Base-by-base conservation (phyloP, 148 eudicot genomes). In the Dianthus caryophyllus region DNA sequence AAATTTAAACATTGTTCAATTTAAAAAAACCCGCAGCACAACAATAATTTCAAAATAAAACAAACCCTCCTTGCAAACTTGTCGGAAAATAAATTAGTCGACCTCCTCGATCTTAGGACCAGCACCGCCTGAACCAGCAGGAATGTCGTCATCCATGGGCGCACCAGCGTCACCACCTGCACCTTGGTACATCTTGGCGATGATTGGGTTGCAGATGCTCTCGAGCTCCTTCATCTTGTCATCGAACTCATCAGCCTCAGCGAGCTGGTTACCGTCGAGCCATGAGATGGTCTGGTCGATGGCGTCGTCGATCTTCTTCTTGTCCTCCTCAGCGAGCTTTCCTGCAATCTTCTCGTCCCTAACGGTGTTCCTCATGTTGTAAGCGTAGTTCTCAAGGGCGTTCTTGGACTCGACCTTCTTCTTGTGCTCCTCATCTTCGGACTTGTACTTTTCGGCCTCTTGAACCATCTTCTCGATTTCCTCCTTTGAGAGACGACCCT, bases 51-150 rank as follows among this genome's bases (percentile, higher is more conserved):
- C 26, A 39, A 4, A 53, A 21, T 0, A 0, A 20, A 21, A 43
- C 2, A 63, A 61, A 26, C 29, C 44, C 10, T 8, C 38, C 9
- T 47, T 9, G 26, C 48, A 61, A n/a, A 39, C 4, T 21, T 48
- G 33, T 59, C 25, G 39, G 26, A 24, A 0, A 26, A 53, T 8
- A 39, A 6, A 51, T 75, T 75, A 75, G 43, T 75, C 78, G 51
- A 75, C 78, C 52, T 75, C 78, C 59, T 75, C 78, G 15, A 75
- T 75, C 74, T 75, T 75, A 36, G 78, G 78, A 6, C 78, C 78
- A 2, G 78, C 61, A 52, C 78, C 78, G 1, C 65, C 64, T 30
- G 73, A 47, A 15, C 69, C 70, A 46, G 78, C 70, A 6, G 77
- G 44, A 1, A 15, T 64, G 24, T 75, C 78, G 20, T 75, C 78